Evolutionary conservation across 192 early-diverging fungal genomes (phyloP).

Genomic region (Linnemannia zychae): DNA sequence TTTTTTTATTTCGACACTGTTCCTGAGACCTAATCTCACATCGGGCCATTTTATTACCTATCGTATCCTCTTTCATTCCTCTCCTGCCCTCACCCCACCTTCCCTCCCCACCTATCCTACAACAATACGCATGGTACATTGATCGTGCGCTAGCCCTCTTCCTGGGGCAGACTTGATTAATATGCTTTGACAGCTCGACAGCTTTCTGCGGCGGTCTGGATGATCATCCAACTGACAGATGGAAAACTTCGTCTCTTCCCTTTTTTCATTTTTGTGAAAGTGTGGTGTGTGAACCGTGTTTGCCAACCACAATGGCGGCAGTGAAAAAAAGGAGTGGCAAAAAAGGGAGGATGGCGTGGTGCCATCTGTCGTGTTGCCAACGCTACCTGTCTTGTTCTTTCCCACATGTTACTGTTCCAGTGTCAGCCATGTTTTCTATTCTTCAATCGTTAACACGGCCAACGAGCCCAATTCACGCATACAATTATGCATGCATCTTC

Average conservation of each 20-base stretch:
- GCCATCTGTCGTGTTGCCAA: not conserved
- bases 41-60: not conserved
- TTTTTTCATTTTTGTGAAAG: not conserved
- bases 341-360: not conserved
- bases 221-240: not conserved
- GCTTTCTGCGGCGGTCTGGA: not conserved
- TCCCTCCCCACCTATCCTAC: not conserved
- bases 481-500: not conserved
- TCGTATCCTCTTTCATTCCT: not conserved
- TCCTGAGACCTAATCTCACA: not conserved
- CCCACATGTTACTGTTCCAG: constrained; percentile 1
- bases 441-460: not conserved
- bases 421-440: not conserved
- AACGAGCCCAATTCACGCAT: not conserved
- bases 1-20: not conserved
- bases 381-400: not conserved
- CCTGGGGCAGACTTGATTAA: not conserved
- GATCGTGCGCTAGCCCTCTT: not conserved
- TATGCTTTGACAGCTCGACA: not conserved
- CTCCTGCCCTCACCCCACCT: too few species aligned
- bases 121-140: not conserved
- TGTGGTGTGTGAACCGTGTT: not conserved
- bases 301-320: not conserved
- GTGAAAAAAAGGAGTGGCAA: not conserved
- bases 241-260: not conserved